Conservation (phyloP, 805 yeast genomes). For the Ogataea kodamae region DNA sequence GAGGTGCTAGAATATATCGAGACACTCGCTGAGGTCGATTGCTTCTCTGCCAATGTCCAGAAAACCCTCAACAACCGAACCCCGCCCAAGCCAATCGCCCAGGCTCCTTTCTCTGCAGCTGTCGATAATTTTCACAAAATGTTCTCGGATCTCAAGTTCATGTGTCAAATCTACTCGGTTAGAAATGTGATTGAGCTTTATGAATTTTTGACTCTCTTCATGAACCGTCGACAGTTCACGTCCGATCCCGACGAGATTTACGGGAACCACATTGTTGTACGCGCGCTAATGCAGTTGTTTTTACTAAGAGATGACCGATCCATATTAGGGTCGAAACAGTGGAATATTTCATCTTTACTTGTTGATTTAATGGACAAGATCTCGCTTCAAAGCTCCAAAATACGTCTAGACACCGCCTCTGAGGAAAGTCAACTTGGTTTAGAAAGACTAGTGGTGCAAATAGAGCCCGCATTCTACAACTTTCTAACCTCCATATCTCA, state of each 20-base stretch:
- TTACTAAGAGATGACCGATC: constrained; percentile 60
- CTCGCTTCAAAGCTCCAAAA: constrained; percentile 24
- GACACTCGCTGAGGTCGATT: constrained; percentile 30
- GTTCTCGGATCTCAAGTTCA: constrained; percentile 37
- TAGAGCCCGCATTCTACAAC: constrained; percentile 44
- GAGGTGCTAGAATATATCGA: constrained; percentile 20
- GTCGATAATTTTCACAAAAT: constrained; percentile 24
- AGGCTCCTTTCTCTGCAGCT: constrained; percentile 22
- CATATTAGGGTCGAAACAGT: constrained; percentile 45
- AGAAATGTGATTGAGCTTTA: constrained; percentile 26
- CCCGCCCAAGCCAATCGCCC: constrained; percentile 39
- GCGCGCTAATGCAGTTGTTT: constrained; percentile 61
- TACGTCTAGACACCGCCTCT: constrained; percentile 11
- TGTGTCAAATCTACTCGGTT: constrained; percentile 33
- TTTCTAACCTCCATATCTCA: constrained; percentile 46
- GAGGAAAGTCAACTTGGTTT: constrained; percentile 23
- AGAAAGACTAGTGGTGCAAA: constrained; percentile 39
- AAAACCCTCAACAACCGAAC: constrained; percentile 44
- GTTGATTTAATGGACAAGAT: constrained; percentile 25
- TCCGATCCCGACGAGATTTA: constrained; percentile 28
- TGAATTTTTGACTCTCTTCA: constrained; percentile 26
- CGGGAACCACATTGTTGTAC: constrained; percentile 47
- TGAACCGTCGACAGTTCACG: constrained; percentile 26
- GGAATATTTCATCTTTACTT: constrained; percentile 36
- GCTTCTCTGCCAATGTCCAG: constrained; percentile 47